A percentile compares a stretch with the other conserved stretches of the same genome.
Conservation (phyloP, 768 basidiomycete genomes). For the Coprinopsis marcescibilis region DNA sequence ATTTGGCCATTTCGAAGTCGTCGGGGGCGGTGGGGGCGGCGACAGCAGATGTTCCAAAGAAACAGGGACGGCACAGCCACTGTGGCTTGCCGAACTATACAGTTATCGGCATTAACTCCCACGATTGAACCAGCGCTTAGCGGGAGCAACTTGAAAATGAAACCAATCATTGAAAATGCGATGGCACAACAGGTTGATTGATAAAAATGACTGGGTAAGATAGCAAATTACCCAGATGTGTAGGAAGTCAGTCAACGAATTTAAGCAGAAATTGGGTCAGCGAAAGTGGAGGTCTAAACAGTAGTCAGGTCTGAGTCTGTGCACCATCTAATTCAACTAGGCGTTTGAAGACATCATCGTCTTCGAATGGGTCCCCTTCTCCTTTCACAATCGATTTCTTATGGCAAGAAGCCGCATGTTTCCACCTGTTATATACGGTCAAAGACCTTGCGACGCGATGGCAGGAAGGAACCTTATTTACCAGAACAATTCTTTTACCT, state of each 20-base stretch:
- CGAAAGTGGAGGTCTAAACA: too few species aligned
- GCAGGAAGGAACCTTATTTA: slow-evolving; percentile 27
- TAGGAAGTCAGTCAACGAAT: too few species aligned
- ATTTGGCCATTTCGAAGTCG: slow-evolving; percentile 80
- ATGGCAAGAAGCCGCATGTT: slow-evolving; percentile 78
- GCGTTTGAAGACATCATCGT: slow-evolving; percentile 5
- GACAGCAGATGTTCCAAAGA: slow-evolving; percentile 12
- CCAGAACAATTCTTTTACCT: slow-evolving; percentile 78
- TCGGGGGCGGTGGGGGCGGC: slow-evolving; percentile 21
- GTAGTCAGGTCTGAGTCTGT: too few species aligned
- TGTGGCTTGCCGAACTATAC: slow-evolving; percentile 37
- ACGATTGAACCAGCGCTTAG: background rate
- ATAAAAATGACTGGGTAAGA: too few species aligned
- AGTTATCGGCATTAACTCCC: slow-evolving; percentile 18
- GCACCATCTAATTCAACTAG: slow-evolving; percentile 1
- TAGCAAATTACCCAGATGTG: too few species aligned
- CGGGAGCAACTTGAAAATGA: background rate
- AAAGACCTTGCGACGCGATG: background rate
- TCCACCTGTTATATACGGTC: slow-evolving; percentile 48
- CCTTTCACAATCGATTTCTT: slow-evolving; percentile 32
- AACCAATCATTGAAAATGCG: too few species aligned
- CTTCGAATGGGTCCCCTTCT: slow-evolving; percentile 1
- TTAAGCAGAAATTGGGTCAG: too few species aligned
- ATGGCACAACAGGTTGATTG: too few species aligned
- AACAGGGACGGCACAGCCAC: slow-evolving; percentile 33